Conservation (phyloP, 495 filamentous ascomycete genomes). For the Neurospora sp. region DNA sequence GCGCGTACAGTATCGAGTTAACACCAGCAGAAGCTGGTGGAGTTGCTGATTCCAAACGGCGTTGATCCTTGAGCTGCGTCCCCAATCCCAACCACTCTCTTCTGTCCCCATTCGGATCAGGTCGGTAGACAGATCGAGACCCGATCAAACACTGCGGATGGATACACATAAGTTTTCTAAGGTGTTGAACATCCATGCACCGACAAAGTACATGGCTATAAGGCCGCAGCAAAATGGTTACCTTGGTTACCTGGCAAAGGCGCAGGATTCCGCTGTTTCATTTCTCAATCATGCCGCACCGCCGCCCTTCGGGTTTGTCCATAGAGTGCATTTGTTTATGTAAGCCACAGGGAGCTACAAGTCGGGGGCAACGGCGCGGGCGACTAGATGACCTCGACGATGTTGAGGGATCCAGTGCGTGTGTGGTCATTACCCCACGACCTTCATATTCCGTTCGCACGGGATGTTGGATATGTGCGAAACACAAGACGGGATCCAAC, state of each 20-base stretch:
- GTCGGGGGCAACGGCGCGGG: background rate
- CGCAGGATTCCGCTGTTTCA: background rate
- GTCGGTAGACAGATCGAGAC: background rate
- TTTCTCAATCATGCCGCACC: background rate
- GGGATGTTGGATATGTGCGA: background rate
- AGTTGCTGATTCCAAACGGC: background rate
- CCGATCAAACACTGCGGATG: background rate
- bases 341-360: background rate
- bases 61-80: background rate
- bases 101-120: background rate
- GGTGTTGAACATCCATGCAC: background rate
- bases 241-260: background rate
- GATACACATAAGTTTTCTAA: background rate
- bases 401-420: background rate
- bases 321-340: background rate
- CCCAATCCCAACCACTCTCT: background rate
- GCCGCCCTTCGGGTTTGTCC: background rate
- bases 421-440: background rate
- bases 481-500: background rate
- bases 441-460: background rate
- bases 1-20: background rate
- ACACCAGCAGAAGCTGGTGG: background rate
- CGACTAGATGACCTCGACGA: background rate
- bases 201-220: background rate
- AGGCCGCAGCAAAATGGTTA: background rate